Evolutionary conservation across 768 basidiomycete genomes (phyloP).

Genomic region (Trametes sanguinea): DNA sequence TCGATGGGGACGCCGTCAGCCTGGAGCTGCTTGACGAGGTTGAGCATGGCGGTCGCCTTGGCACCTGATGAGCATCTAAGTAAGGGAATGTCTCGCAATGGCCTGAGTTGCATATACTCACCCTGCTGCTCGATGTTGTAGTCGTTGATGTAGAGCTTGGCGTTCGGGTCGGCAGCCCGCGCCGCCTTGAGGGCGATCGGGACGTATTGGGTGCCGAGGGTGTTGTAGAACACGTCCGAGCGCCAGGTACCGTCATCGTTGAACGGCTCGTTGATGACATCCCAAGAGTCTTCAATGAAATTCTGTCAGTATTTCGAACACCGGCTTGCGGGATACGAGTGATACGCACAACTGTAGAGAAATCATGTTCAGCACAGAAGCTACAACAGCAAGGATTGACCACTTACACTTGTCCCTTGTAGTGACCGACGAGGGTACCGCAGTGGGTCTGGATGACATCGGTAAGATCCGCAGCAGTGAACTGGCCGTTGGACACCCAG

Average conservation of each 20-base stretch:
- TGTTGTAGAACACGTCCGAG: conserved; percentile 52
- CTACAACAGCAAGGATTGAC: background rate
- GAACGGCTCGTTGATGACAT: conserved; percentile 61
- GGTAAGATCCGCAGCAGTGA: conserved; percentile 34
- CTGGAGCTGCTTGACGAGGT: conserved; percentile 51
- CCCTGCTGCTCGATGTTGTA: conserved; percentile 38
- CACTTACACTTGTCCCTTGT: conserved; percentile 41
- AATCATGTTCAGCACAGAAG: background rate
- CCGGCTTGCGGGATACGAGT: background rate
- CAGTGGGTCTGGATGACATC: conserved; percentile 39
- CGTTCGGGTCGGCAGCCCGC: conserved; percentile 52
- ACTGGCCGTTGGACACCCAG: conserved; percentile 38
- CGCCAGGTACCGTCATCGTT: conserved; percentile 64
- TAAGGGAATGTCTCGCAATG: no score
- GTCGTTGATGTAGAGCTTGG: conserved; percentile 58
- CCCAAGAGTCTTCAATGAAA: conserved; percentile 43
- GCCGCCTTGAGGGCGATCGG: conserved; percentile 54
- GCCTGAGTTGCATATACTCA: background rate
- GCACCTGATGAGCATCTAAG: conserved; percentile 32
- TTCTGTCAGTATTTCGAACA: conserved; percentile 16
- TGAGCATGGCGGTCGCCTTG: conserved; percentile 58
- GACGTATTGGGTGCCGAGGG: conserved; percentile 51
- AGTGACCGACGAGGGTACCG: conserved; percentile 39
- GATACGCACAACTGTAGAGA: conserved; percentile 18
- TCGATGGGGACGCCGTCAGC: conserved; percentile 54